These are phyloP conservation scores for Alternaria gaisen DNA, from an alignment of 2,329 filamentous ascomycete genomes.

Conservation along the genomic window DNA sequence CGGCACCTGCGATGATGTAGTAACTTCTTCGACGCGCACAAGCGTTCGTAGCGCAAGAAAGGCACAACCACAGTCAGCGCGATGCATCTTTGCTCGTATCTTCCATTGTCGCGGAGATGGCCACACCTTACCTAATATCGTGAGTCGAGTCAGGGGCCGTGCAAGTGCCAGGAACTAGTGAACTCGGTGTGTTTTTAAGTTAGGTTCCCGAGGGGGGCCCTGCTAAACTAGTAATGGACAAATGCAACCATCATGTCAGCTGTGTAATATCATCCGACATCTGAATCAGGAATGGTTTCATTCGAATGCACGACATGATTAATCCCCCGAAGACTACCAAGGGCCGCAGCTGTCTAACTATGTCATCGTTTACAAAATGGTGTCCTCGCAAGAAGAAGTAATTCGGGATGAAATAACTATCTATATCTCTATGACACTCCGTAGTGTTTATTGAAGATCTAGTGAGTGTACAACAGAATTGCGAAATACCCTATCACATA, in stretches of 20 bases:
- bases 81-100: conserved; percentile 10
- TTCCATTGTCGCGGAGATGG: background rate
- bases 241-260: background rate
- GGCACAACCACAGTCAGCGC: conserved; percentile 13
- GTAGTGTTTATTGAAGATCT: background rate
- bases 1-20: conserved; percentile 16
- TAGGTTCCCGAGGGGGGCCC: background rate
- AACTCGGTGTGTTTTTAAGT: conserved; percentile 8
- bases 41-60: conserved; percentile 15
- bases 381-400: background rate
- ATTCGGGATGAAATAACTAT: background rate
- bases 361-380: background rate
- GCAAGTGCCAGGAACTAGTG: background rate
- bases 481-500: background rate
- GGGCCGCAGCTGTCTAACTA: background rate
- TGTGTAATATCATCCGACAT: background rate
- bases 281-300: background rate
- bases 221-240: background rate
- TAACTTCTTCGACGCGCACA: conserved; percentile 15
- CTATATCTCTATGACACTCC: background rate
- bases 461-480: background rate
- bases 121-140: background rate
- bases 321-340: conserved; percentile 6
- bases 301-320: conserved; percentile 1
- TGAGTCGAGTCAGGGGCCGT: background rate